phyloP scores from a whole-genome alignment of 805 yeast species.

The Starmerella riodocensis region DNA sequence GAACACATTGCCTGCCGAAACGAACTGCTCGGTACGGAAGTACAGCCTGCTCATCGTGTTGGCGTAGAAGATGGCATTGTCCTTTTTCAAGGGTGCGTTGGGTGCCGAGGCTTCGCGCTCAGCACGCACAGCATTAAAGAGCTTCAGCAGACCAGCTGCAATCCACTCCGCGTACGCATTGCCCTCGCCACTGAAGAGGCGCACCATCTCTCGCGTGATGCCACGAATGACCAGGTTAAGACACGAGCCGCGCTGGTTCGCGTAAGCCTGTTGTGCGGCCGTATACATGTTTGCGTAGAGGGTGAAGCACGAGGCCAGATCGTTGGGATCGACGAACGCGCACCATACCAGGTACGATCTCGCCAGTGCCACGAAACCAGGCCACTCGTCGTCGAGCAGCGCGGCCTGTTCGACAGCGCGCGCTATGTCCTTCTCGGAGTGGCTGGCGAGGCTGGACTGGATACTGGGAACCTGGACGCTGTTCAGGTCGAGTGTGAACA shows the following conservation, averaged over 20 bases:
- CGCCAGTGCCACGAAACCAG: slow-evolving; percentile 38
- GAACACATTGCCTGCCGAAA: slow-evolving; percentile 57
- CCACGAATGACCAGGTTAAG: slow-evolving; percentile 13
- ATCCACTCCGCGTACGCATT: slow-evolving; percentile 29
- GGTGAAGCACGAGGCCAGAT: slow-evolving; percentile 38
- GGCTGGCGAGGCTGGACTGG: slow-evolving; percentile 27
- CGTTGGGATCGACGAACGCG: slow-evolving; percentile 41
- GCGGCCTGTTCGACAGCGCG: slow-evolving; percentile 23
- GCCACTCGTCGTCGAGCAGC: slow-evolving; percentile 29
- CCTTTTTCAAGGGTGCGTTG: slow-evolving; percentile 29
- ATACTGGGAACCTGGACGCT: slow-evolving; percentile 29
- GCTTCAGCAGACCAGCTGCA: slow-evolving; percentile 42
- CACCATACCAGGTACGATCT: slow-evolving; percentile 37
- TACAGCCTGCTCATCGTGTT: slow-evolving; percentile 43
- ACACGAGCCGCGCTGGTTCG: slow-evolving; percentile 25
- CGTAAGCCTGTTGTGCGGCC: slow-evolving; percentile 30
- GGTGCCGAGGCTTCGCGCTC: slow-evolving; percentile 27
- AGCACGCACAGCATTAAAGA: slow-evolving; percentile 50
- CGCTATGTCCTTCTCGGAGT: slow-evolving; percentile 16
- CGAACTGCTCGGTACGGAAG: slow-evolving; percentile 31
- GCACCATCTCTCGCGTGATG: slow-evolving; percentile 6
- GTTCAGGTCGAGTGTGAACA: slow-evolving; percentile 25
- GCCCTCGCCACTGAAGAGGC: slow-evolving; percentile 5
- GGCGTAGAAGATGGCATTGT: slow-evolving; percentile 42
- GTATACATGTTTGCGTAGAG: slow-evolving; percentile 36